A percentile compares a stretch with the other conserved stretches of the same genome.
These are phyloP conservation scores for Striga asiatica DNA, from an alignment of 257 asterid genomes.

Conservation along the genomic window DNA sequence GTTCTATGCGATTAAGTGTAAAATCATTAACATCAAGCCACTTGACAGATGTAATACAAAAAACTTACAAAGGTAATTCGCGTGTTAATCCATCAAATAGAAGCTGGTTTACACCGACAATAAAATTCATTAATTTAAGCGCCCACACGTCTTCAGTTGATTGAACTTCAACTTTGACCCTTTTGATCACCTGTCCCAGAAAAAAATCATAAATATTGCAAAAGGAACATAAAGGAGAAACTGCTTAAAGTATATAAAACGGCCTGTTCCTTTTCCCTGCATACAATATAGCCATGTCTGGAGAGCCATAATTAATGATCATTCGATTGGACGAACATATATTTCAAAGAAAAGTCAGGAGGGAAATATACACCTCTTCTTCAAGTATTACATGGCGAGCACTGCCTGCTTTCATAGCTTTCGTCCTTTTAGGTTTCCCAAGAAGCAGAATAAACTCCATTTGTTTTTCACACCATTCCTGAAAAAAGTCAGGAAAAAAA, in stretches of 20 bases:
- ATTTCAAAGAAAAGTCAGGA: neutral
- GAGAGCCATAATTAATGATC: neutral
- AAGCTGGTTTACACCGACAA: conserved; percentile 64
- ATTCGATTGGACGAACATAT: neutral
- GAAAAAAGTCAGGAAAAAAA: neutral
- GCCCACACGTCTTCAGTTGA: conserved; percentile 79
- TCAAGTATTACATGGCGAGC: conserved; percentile 75
- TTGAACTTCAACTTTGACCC: conserved; percentile 38
- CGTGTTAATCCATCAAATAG: conserved; percentile 80
- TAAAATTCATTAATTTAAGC: conserved; percentile 55
- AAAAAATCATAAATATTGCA: conserved; percentile 10
- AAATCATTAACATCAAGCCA: no score
- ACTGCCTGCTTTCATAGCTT: conserved; percentile 83
- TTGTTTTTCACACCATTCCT: conserved; percentile 98
- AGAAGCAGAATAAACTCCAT: conserved; percentile 44
- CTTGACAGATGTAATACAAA: no score
- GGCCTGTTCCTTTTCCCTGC: neutral
- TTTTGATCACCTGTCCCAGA: conserved; percentile 52
- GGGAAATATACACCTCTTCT: conserved; percentile 70
- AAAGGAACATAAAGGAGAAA: conserved; percentile 1
- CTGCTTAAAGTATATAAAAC: neutral
- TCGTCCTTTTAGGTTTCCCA: conserved; percentile 45
- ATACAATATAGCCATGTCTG: neutral
- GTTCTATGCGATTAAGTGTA: neutral
- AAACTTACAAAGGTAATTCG: conserved; percentile 82